A percentile compares a stretch with the other conserved stretches of the same genome.
Conservation (phyloP, 768 basidiomycete species). For the Russula vinacea region DNA sequence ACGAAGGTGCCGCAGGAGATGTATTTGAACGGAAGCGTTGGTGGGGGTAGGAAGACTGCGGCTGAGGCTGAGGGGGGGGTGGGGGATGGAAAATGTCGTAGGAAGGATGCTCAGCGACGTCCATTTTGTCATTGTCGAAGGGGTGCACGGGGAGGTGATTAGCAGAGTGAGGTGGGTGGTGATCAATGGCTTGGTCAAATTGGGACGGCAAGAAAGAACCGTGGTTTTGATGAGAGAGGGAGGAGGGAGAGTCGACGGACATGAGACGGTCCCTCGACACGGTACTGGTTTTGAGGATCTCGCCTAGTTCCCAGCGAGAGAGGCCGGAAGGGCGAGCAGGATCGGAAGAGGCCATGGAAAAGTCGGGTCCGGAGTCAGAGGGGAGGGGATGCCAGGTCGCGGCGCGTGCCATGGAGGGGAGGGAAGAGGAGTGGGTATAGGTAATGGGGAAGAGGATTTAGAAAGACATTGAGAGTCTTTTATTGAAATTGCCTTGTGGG, state of each 20-base stretch:
- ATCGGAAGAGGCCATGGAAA: conserved; percentile 28
- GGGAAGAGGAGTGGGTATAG: conserved; percentile 16
- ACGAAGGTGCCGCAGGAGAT: conserved; percentile 60
- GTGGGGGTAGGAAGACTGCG: conserved; percentile 45
- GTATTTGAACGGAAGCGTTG: conserved; percentile 70
- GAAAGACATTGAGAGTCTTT: conserved; percentile 28
- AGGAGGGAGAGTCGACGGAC: conserved; percentile 44
- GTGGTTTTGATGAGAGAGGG: conserved; percentile 41
- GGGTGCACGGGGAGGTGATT: conserved; percentile 38
- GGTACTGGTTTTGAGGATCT: conserved; percentile 45
- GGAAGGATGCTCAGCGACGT: conserved; percentile 52
- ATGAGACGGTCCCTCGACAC: conserved; percentile 43
- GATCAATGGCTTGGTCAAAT: conserved; percentile 36
- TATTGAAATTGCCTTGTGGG: conserved; percentile 30
- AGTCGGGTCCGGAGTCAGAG: conserved; percentile 32
- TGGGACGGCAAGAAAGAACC: conserved; percentile 50
- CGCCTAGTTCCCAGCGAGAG: conserved; percentile 43
- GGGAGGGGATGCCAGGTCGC: conserved; percentile 25
- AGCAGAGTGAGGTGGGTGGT: conserved; percentile 39
- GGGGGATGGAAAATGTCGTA: conserved; percentile 61
- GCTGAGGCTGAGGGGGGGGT: background rate
- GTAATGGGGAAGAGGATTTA: conserved; percentile 20
- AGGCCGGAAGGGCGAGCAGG: conserved; percentile 41
- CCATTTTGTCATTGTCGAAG: conserved; percentile 55
- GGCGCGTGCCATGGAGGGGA: conserved; percentile 25